Percentiles rank a stretch among this genome's conserved stretches.
Evolutionary conservation across 1,139 yeast species (phyloP).

Genomic region (Candida pseudoviswanathii): DNA sequence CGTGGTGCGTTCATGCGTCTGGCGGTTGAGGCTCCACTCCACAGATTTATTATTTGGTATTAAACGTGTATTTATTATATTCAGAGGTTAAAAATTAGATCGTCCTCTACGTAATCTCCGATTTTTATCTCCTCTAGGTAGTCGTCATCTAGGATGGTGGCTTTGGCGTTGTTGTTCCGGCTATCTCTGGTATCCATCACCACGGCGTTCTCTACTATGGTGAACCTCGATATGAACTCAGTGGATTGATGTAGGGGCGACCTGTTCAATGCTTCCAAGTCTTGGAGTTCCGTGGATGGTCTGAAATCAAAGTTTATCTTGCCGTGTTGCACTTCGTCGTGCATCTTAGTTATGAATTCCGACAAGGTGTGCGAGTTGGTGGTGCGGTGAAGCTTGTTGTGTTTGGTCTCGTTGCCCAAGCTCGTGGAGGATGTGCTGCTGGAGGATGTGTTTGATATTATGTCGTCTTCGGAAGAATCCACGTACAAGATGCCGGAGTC

Average conservation of each 20-base stretch:
- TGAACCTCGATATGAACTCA: slow-evolving; percentile 7
- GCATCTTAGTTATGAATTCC: slow-evolving; percentile 23
- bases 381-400: slow-evolving; percentile 23
- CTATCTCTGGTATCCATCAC: neutral
- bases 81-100: slow-evolving; percentile 2
- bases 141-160: neutral
- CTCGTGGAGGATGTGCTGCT: neutral
- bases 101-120: slow-evolving; percentile 4
- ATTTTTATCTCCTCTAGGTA: slow-evolving; percentile 2
- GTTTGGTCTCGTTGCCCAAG: slow-evolving; percentile 3
- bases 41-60: no score
- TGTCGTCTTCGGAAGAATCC: slow-evolving; percentile 18
- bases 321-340: slow-evolving; percentile 17
- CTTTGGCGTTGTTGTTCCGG: neutral
- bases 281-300: slow-evolving; percentile 28
- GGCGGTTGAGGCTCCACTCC: no score
- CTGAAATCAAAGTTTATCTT: neutral
- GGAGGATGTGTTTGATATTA: slow-evolving; percentile 11
- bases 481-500: slow-evolving; percentile 23
- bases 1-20: no score
- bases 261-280: slow-evolving; percentile 19
- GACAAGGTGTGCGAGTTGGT: slow-evolving; percentile 26
- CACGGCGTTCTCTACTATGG: slow-evolving; percentile 6
- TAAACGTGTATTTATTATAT: neutral
- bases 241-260: slow-evolving; percentile 17